Evolutionary conservation across 768 basidiomycete genomes (phyloP), one percentile per base, ranked within the genome.

Genomic region (Suillus ampliporus): DNA sequence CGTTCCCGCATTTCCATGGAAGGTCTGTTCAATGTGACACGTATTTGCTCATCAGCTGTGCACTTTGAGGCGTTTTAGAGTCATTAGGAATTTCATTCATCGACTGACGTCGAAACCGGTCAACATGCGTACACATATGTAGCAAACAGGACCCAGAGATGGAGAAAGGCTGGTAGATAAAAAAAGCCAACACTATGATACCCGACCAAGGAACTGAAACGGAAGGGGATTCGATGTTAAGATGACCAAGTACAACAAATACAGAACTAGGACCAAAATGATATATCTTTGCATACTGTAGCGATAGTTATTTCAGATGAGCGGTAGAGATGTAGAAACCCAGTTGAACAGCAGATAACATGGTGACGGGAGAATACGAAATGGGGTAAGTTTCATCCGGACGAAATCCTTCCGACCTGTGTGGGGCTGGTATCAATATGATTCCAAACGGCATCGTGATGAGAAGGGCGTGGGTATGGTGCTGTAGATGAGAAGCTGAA

Each of bases 181-280:
- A n/a, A 52, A 59, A 31, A 31, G 31, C 35, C 19, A 9, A 57
- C 52, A n/a, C 19, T 4, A 34, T 54, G 26, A 19, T 15, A 7
- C 7, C 26, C 58, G 11, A 54, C 52, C 31, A 47, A 17, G 13
- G 2, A 46, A 57, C 17, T 31, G 44, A 17, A 26, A 11, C 52
- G 13, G 13, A 59, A 34, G 26, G 31, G 57, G 35, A 51, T 56
- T 59, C 10, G 4, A 21, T 38, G 35, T 40, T 40, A 28, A 56
- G n/a, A 23, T 14, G 17, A 31, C 5, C 26, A 26, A 28, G n/a
- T 52, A 56, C 35, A 31, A 38, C 47, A 53, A 60, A 60, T 60
- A 60, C 54, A 61, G 43, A n/a, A 46, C 61, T 60, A 40, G 26
- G 23, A 60, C 38, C 34, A 40, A 59, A 34, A 41, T 59, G 56